Percentiles rank a stretch among this genome's conserved stretches.
These are phyloP conservation scores for Cystoisospora suis DNA, from an alignment of 169 alveolate genomes.

Conservation along the genomic window DNA sequence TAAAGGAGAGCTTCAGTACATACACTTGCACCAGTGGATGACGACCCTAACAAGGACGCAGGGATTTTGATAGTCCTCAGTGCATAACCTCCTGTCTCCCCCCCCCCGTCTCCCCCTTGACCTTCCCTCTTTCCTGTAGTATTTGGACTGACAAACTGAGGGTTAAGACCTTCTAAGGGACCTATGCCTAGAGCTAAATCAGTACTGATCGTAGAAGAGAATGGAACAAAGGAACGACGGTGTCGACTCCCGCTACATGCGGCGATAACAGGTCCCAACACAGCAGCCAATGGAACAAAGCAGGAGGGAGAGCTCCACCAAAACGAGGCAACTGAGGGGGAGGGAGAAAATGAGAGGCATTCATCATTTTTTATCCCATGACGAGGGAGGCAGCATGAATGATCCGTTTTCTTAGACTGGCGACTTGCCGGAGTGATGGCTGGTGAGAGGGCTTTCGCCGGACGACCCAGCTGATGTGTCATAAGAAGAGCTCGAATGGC, in stretches of 20 bases:
- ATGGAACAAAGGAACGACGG: not conserved
- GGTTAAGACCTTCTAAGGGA: not conserved
- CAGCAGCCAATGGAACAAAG: not conserved
- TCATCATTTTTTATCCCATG: not conserved
- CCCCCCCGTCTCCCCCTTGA: not conserved
- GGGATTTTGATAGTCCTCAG: conserved; percentile 13
- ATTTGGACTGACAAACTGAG: too few relatives aligned
- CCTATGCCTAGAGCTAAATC: not conserved
- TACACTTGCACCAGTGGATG: not conserved
- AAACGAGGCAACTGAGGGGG: not conserved
- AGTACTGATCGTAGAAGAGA: not conserved
- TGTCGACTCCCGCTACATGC: conserved; percentile 18
- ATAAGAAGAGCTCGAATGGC: not conserved
- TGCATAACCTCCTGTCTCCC: not conserved
- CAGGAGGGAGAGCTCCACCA: conserved; percentile 36
- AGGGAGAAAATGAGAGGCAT: not conserved
- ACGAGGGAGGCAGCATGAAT: conserved; percentile 2
- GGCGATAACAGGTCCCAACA: conserved; percentile 4
- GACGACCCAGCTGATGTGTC: too few relatives aligned
- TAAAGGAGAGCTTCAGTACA: conserved; percentile 20
- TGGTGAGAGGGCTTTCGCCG: too few relatives aligned
- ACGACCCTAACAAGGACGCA: not conserved
- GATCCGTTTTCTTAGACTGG: too few relatives aligned
- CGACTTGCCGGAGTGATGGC: too few relatives aligned
- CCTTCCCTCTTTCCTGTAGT: too few relatives aligned